phyloP scores from a whole-genome alignment of 768 basidiomycete genomes.

The Gymnopilus dilepis region DNA sequence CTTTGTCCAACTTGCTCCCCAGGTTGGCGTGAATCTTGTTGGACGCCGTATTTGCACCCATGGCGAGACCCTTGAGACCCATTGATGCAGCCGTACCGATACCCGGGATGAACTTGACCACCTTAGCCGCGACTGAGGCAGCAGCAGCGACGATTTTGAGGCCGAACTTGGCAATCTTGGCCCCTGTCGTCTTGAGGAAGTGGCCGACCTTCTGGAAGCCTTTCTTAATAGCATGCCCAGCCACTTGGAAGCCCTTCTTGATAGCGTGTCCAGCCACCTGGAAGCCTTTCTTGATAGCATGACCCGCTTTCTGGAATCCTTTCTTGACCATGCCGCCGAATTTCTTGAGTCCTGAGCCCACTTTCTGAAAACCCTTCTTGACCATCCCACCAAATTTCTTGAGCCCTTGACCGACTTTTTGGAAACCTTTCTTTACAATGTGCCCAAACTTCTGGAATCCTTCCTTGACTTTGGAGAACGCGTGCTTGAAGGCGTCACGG shows the following conservation, averaged over 20 bases:
- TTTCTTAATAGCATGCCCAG: conserved; percentile 10
- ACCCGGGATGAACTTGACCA: conserved; percentile 12
- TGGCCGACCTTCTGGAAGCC: conserved; percentile 20
- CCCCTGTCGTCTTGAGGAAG: conserved; percentile 19
- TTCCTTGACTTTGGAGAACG: not conserved
- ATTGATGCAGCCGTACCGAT: conserved; percentile 12
- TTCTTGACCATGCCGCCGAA: conserved; percentile 7
- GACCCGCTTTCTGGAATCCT: conserved; percentile 13
- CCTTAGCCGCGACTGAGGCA: conserved; percentile 2
- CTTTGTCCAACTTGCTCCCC: conserved; percentile 16
- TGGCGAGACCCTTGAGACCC: not conserved
- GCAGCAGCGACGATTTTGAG: conserved; percentile 15
- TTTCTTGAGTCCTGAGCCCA: conserved; percentile 2
- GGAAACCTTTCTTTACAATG: not conserved
- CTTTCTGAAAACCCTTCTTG: conserved; percentile 13
- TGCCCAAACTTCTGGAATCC: not conserved
- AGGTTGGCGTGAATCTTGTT: conserved; percentile 10
- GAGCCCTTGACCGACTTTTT: not conserved
- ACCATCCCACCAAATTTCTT: conserved; percentile 11
- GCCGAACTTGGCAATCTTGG: conserved; percentile 16
- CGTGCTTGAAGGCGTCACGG: conserved; percentile 13
- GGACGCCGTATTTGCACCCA: not conserved
- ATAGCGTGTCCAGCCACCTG: not conserved
- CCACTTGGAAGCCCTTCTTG: not conserved
- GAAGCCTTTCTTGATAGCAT: conserved; percentile 12